Percentiles rank a stretch among this genome's conserved stretches.
These are phyloP conservation scores for Pichia manshurica DNA, from an alignment of 805 yeast genomes.

Conservation along the genomic window DNA sequence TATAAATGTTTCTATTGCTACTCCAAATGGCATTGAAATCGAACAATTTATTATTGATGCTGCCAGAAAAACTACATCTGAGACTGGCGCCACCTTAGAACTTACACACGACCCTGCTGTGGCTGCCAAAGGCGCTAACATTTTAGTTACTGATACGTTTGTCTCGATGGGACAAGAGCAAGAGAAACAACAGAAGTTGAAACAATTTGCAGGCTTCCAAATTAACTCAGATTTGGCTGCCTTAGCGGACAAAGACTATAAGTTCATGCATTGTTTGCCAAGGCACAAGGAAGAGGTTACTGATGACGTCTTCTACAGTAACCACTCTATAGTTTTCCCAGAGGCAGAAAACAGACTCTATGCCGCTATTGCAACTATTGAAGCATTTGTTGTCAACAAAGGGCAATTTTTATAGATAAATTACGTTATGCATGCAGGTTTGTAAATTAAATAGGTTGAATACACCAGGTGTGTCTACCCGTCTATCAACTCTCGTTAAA, in stretches of 20 bases:
- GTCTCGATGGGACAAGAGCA: constrained; percentile 96
- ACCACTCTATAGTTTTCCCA: constrained; percentile 78
- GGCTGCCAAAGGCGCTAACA: constrained; percentile 70
- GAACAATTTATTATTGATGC: constrained; percentile 45
- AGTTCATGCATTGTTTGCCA: constrained; percentile 97
- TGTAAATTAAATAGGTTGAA: neutral
- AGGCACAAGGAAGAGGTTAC: constrained; percentile 91
- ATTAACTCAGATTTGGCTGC: constrained; percentile 61
- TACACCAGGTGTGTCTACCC: too few species aligned
- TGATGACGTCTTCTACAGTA: constrained; percentile 86
- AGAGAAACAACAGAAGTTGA: constrained; percentile 62
- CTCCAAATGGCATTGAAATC: constrained; percentile 71
- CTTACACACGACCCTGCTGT: constrained; percentile 65
- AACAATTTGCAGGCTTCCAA: constrained; percentile 84
- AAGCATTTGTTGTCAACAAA: constrained; percentile 80
- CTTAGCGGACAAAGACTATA: constrained; percentile 67
- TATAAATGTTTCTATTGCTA: constrained; percentile 75
- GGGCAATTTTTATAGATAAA: constrained; percentile 44
- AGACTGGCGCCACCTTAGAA: constrained; percentile 48
- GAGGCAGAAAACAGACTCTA: constrained; percentile 96
- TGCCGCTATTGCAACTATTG: constrained; percentile 92
- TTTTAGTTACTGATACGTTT: constrained; percentile 94
- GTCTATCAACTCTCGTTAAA: too few species aligned
- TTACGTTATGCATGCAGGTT: too few species aligned
- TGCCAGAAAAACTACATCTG: constrained; percentile 49